These are phyloP conservation scores for Cucumis hystrix DNA, from an alignment of 306 rosid species.

Conservation along the genomic window DNA sequence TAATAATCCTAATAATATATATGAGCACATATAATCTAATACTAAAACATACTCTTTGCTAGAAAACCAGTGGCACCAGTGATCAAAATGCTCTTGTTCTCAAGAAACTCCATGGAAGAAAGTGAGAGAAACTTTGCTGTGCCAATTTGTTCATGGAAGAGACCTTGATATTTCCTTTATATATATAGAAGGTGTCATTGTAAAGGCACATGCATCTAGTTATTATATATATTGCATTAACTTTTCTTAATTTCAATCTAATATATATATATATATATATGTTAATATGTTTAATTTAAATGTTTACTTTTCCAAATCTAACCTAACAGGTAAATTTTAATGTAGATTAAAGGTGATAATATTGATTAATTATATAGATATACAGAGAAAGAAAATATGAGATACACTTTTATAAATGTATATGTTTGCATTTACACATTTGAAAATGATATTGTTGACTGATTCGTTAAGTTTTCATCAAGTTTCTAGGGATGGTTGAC, in stretches of 20 bases:
- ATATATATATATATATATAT: too few species aligned
- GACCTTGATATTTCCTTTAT: not conserved
- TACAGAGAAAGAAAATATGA: too few species aligned
- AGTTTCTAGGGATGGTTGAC: not conserved
- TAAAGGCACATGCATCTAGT: not conserved
- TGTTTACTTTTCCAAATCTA: too few species aligned
- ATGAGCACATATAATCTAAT: too few species aligned
- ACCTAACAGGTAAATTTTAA: too few species aligned
- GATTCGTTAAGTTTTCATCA: not conserved
- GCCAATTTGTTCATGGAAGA: too few species aligned
- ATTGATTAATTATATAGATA: too few species aligned
- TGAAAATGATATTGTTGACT: not conserved
- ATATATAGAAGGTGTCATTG: not conserved
- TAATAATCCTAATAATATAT: too few species aligned
- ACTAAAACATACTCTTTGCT: not conserved
- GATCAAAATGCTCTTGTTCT: slow-evolving; percentile 1
- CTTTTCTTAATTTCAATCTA: not conserved
- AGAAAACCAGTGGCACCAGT: slow-evolving; percentile 4
- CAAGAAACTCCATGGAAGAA: not conserved
- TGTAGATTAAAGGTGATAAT: too few species aligned
- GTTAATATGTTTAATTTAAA: too few species aligned
- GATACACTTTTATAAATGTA: too few species aligned
- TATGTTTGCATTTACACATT: not conserved
- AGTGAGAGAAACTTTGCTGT: not conserved
- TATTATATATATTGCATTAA: not conserved